Base-by-base conservation (phyloP, 345 rosid species). In the Excoecaria cochinchinensis region DNA sequence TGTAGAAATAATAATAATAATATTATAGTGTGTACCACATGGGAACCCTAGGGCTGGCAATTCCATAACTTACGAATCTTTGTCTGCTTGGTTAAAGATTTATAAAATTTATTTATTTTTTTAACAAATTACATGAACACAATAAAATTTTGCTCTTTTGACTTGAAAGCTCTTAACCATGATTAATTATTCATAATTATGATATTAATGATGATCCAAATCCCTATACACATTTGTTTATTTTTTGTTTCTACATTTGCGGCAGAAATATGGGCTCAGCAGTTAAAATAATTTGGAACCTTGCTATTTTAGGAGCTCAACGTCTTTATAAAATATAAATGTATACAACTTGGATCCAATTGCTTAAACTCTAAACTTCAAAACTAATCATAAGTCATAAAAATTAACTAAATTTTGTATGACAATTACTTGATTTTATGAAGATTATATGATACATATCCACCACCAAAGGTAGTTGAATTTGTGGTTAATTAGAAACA, bases 31-130 rank as follows among this genome's bases (percentile, higher is more conserved):
- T 16, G 57, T 14, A 53, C n/a, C 65, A 63, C 48, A 64, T 64
- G 31, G 57, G 55, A 2, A 16, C 66, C 6, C 58, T 21, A 51
- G 73, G 84, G 87, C 78, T 82, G 88, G 84, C 84, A 79, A 31
- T 82, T 88, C 93, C 97, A 87, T 81, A 82, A 88, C 89, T 89
- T 89, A 78, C 91, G 93, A 89, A 92, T 92, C 95, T 92, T 82
- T 90, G 93, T 89, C 97, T 84, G 86, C 97, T 90, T 83, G 69
- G 85, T 88, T 14, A 53, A 9, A 25, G 15, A 42, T 50, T 51
- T 56, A 13, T 3, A 22, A 21, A 46, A 71, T 4, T 53, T 1
- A 15, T 59, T 59, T 22, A 1, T 7, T 10, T 21, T 59, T 25
- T 21, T 60, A 22, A 22, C 25, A 55, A 16, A 75, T 22, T 10